Evolutionary conservation across 257 asterid species (phyloP), one percentile per base, ranked within the genome.

Genomic region (Thymus mandschuricus): DNA sequence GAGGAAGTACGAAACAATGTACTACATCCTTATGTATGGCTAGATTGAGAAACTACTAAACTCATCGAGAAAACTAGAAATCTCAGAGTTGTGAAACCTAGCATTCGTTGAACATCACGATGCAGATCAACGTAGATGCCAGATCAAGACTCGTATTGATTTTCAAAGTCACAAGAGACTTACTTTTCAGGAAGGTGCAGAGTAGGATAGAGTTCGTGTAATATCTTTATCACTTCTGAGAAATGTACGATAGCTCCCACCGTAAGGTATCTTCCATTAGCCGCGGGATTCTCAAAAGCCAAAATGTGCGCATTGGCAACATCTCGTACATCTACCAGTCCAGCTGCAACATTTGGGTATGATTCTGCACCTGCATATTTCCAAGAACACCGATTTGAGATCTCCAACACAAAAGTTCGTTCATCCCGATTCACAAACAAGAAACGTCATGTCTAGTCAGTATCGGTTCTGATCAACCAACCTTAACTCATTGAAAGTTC

Each of bases 221-320:
- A 69, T 70, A 79, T 80, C 66, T 77, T 79, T 75, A 85, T 82
- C 21, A 84, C 51, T 59, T 88, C 86, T 1, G 90, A 86, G 62
- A 43, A 51, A 81, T 88, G 97, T 30, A 81, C 81, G 54, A 80
- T 79, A 2, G 81, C 82, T 76, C 82, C 96, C 31, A 86, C 93
- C 79, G 76, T 5, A 64, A 84, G 85, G 45, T 88, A 88, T 74
- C 97, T 82, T 62, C 97, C 96, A 70, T 72, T 80, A 59, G 97
- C 97, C 0, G 81, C 77, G 52, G 89, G 84, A 60, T 82, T 86
- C 80, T 91, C 97, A 55, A 67, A 84, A 30, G 90, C 96, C 7
- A 85, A 75, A 80, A 91, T 76, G 66, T 91, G 97, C 13, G 97
- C 94, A 49, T 81, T 71, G 7, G 94, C 96, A 34, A 88, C 97